A percentile compares a stretch with the other conserved stretches of the same genome.
Conservation (phyloP, 345 rosid species). For the Raphanus sativus region DNA sequence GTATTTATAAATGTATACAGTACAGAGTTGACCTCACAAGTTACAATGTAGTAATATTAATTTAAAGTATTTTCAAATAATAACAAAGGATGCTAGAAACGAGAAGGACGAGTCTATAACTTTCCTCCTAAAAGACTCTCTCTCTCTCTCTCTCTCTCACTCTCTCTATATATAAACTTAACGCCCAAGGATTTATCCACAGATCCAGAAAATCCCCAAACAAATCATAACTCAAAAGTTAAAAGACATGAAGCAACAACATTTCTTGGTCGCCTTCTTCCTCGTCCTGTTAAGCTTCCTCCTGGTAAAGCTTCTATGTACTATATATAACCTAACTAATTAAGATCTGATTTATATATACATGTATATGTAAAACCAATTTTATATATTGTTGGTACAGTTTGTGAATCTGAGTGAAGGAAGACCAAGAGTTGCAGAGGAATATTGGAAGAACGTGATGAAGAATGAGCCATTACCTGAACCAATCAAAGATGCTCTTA, state of each 20-base stretch:
- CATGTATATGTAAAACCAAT: not conserved
- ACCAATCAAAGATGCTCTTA: conserved; percentile 44
- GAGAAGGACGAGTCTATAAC: not conserved
- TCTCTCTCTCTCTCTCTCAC: not conserved
- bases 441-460: conserved; percentile 63
- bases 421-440: conserved; percentile 42
- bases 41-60: conserved; percentile 6
- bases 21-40: conserved; percentile 33
- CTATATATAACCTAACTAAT: conserved; percentile 16
- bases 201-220: conserved; percentile 20
- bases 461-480: conserved; percentile 62
- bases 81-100: not conserved
- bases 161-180: conserved; percentile 13
- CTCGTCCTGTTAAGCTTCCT: conserved; percentile 28
- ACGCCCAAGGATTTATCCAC: conserved; percentile 17
- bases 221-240: not conserved
- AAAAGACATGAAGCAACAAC: conserved; percentile 34
- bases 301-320: conserved; percentile 21
- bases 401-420: conserved; percentile 45
- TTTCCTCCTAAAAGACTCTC: not conserved
- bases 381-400: conserved; percentile 25
- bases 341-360: conserved; percentile 12
- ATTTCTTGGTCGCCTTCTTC: conserved; percentile 27
- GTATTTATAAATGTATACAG: conserved; percentile 3
- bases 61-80: not conserved